phyloP scores from a whole-genome alignment of 768 basidiomycete species.

The Galerina sulciceps region DNA sequence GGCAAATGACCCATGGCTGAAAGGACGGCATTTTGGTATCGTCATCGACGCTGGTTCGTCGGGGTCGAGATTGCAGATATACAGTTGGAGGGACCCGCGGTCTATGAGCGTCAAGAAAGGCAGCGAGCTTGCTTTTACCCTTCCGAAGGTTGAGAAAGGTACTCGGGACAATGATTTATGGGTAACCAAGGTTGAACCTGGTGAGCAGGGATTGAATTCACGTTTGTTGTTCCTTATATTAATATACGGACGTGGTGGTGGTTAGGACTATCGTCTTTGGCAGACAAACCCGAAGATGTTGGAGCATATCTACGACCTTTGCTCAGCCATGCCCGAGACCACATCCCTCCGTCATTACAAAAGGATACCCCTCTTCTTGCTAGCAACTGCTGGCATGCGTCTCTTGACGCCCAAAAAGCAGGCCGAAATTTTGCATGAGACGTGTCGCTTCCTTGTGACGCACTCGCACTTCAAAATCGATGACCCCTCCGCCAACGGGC shows the following conservation, averaged over 20 bases:
- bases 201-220: slow-evolving; percentile 49
- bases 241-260: background rate
- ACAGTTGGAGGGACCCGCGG: slow-evolving; percentile 92
- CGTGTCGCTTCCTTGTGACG: slow-evolving; percentile 75
- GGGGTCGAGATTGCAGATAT: slow-evolving; percentile 94
- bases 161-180: slow-evolving; percentile 80
- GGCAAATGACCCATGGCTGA: slow-evolving; percentile 73
- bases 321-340: slow-evolving; percentile 77
- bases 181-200: slow-evolving; percentile 93
- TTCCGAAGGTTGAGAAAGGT: slow-evolving; percentile 93
- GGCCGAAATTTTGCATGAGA: slow-evolving; percentile 68
- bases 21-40: slow-evolving; percentile 84
- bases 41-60: slow-evolving; percentile 99
- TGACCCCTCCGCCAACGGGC: slow-evolving; percentile 63
- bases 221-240: background rate
- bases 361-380: slow-evolving; percentile 86
- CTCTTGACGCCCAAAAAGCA: slow-evolving; percentile 74
- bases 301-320: slow-evolving; percentile 80
- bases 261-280: slow-evolving; percentile 87
- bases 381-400: slow-evolving; percentile 98
- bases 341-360: slow-evolving; percentile 88
- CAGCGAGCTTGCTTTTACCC: slow-evolving; percentile 51
- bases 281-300: slow-evolving; percentile 69
- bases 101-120: slow-evolving; percentile 52
- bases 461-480: slow-evolving; percentile 85